Base-by-base conservation (phyloP, 768 basidiomycete genomes). In the Mycena indigotica region DNA sequence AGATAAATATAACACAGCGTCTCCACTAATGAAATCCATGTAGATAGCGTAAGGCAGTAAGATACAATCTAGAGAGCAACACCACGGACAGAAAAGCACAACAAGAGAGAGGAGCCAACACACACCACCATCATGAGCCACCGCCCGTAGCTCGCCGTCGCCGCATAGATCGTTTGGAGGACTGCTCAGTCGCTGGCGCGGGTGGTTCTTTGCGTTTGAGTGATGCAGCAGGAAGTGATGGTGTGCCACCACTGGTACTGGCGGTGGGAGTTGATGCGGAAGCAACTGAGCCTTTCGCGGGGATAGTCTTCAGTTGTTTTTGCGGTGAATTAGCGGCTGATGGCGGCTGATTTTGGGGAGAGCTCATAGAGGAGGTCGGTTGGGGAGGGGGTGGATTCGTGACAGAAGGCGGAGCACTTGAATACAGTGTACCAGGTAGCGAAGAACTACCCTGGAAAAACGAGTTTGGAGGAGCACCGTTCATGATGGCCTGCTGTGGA, bases 161-260 rank as follows among this genome's bases (percentile, higher is more conserved):
- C 56, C 88, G 81, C 30, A 78, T 66, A 35, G 63, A 46, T 45
- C 83, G 77, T 74, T 85, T 89, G 62, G 75, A 63, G 32, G 78
- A 70, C 35, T 77, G 81, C 59, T 79, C 77, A 51, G 73, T 64
- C 3, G 82, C 74, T 52, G 78, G 76, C 30, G 81, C 80, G 41
- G 87, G 84, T 24, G 86, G 84, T 19, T 79, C 69, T 55, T 86
- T 86, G 65, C 86, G 77, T 70, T 87, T 87, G 67, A 85, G 71
- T 25, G 81, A 73, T 48, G 82, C 72, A 65, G 76, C 71, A 30
- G 76, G 53, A 71, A 82, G 64, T 10, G 82, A 74, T 3, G 84
- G 80, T 28, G 84, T 82, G 65, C 79, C 81, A 23, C 67, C 75
- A 53, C 77, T 77, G 57, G 76, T 75, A 51, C 73, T 70, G 1